Evolutionary conservation across 306 rosid species (phyloP), one percentile per base, ranked within the genome.

Genomic region (Vigna hirtella): DNA sequence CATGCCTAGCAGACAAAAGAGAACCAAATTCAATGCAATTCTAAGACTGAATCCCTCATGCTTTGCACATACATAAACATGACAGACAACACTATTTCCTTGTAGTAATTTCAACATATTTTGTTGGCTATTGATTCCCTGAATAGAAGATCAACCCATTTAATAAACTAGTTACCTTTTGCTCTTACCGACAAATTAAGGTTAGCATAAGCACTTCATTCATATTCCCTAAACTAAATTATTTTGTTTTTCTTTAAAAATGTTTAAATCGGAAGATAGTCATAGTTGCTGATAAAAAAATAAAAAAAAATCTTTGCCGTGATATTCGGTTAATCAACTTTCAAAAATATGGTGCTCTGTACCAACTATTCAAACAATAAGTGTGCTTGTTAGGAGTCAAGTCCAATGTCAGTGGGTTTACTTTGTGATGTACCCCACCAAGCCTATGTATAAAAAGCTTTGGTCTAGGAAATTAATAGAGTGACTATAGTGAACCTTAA

Each of bases 21-120:
- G 38, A 79, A 57, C 62, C 24, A 64, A 7, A 63, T 73, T 70
- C 71, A 13, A 45, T 1, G 50, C 49, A 55, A 73, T 53, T 70
- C 81, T 77, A 20, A 36, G 8, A 34, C 8, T 6, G 1, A 34
- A 34, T 32, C 4, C 6, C 36, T 32, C 36, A 2, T 32, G 36
- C 36, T 32, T 32, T 32, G 36, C 38, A 34, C 38, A 34, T 34
- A 1, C 38, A 34, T 34, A 34, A 5, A 34, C 7, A 34, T 34
- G 38, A 34, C 7, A 34, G 0, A 34, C 38, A 32, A 32, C 36
- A 32, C 6, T 4, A 32, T 32, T 4, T 32, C 38, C 38, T 34
- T 34, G 38, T 5, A 34, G 38, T 1, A 34, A 34, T 4, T 34
- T 34, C 69, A 77, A 43, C 58, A 32, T 17, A 52, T 9, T 52